Evolutionary conservation across 768 basidiomycete species (phyloP).

Genomic region (Auricularia heimuer): DNA sequence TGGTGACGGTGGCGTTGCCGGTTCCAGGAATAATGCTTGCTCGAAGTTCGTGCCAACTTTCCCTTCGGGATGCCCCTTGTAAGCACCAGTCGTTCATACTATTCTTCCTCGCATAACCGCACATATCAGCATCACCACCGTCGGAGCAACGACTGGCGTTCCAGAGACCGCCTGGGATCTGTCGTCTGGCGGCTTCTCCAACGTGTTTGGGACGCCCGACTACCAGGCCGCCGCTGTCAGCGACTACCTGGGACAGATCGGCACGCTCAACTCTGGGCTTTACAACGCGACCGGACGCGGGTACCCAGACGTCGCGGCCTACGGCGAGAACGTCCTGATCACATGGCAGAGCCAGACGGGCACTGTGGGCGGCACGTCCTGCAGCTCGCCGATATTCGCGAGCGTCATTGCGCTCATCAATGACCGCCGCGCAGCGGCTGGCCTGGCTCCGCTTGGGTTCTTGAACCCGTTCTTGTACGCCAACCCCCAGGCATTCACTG

Average conservation of each 20-base stretch:
- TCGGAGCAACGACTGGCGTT: neutral
- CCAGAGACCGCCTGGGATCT: constrained; percentile 15
- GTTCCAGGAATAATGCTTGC: constrained; percentile 8
- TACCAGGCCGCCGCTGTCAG: constrained; percentile 23
- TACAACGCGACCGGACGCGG: constrained; percentile 34
- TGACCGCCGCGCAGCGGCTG: constrained; percentile 22
- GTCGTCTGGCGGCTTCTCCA: constrained; percentile 64
- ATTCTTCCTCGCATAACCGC: neutral
- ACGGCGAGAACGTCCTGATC: constrained; percentile 43
- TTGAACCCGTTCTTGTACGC: constrained; percentile 26
- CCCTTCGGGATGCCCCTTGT: constrained; percentile 14
- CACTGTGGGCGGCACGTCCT: constrained; percentile 37
- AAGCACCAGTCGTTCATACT: neutral
- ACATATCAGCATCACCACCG: neutral
- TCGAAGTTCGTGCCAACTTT: constrained; percentile 12
- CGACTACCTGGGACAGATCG: constrained; percentile 29
- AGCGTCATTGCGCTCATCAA: constrained; percentile 28
- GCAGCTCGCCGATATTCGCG: constrained; percentile 17
- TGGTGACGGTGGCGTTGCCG: constrained; percentile 14
- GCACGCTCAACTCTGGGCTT: constrained; percentile 34
- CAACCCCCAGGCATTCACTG: constrained; percentile 23
- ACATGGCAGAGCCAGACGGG: constrained; percentile 34
- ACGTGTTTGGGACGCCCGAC: constrained; percentile 22
- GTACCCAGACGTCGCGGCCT: constrained; percentile 33
- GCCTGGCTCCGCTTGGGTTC: constrained; percentile 27